Evolutionary conservation across 2,329 filamentous ascomycete genomes (phyloP).

Genomic region (Hypomyces perniciosus): DNA sequence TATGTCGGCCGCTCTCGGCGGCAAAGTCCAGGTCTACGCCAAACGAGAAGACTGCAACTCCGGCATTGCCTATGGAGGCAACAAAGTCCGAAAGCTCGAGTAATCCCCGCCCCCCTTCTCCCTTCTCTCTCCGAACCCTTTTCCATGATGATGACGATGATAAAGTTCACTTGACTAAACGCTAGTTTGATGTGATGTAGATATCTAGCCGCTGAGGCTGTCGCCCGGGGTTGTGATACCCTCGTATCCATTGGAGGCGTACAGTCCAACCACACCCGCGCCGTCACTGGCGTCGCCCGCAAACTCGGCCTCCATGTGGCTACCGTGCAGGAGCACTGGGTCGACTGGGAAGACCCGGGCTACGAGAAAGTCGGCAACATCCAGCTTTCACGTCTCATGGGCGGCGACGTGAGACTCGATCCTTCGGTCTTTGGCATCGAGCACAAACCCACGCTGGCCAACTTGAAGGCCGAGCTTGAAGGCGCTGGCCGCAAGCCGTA

Average conservation of each 20-base stretch:
- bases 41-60: conserved; percentile 70
- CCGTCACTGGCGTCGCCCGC: conserved; percentile 57
- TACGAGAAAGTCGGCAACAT: conserved; percentile 66
- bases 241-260: conserved; percentile 62
- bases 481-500: conserved; percentile 55
- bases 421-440: conserved; percentile 59
- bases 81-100: conserved; percentile 66
- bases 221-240: conserved; percentile 51
- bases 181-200: conserved; percentile 23
- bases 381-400: conserved; percentile 63
- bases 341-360: conserved; percentile 52
- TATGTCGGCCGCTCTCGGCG: conserved; percentile 55
- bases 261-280: conserved; percentile 65
- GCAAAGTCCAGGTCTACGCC: conserved; percentile 58
- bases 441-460: conserved; percentile 56
- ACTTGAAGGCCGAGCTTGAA: conserved; percentile 48
- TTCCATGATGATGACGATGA: neutral
- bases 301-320: conserved; percentile 50
- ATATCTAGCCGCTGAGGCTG: conserved; percentile 60
- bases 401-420: conserved; percentile 56
- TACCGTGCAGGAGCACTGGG: conserved; percentile 60
- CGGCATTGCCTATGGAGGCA: conserved; percentile 60
- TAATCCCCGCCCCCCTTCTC: conserved; percentile 19
- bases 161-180: neutral
- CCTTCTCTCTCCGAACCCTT: neutral